Conservation (phyloP, 768 basidiomycete species). For the Steccherinum ochraceum region DNA sequence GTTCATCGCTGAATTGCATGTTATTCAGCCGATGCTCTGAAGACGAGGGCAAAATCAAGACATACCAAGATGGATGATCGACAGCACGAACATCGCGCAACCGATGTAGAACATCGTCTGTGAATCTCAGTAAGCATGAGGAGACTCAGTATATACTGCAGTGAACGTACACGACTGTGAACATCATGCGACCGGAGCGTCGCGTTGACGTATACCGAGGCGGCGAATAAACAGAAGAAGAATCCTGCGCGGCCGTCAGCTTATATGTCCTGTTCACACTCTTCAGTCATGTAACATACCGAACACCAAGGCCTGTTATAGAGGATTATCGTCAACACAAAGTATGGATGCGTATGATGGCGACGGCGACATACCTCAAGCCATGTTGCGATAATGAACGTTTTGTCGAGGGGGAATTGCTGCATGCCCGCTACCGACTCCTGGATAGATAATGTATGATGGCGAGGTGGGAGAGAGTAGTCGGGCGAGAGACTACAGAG, state of each 20-base stretch:
- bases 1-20: conserved; percentile 10
- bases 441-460: background rate
- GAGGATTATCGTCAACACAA: no score
- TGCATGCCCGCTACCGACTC: background rate
- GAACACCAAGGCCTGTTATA: conserved; percentile 11
- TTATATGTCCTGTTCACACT: background rate
- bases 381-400: conserved; percentile 14
- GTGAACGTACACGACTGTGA: conserved; percentile 8
- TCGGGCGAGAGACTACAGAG: background rate
- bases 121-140: background rate
- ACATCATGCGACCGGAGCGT: conserved; percentile 6
- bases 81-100: conserved; percentile 6
- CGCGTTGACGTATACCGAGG: conserved; percentile 7
- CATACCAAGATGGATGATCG: conserved; percentile 10
- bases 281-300: conserved; percentile 1
- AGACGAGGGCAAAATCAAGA: background rate
- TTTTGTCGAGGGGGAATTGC: conserved; percentile 10
- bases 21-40: background rate
- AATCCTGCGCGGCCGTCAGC: conserved; percentile 5
- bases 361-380: conserved; percentile 4
- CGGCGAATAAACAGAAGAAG: conserved; percentile 11
- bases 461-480: background rate
- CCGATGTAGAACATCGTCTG: conserved; percentile 11
- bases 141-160: background rate
- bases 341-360: no score